Conservation (phyloP, 2,329 filamentous ascomycete species). For the Neonectria ditissima region DNA sequence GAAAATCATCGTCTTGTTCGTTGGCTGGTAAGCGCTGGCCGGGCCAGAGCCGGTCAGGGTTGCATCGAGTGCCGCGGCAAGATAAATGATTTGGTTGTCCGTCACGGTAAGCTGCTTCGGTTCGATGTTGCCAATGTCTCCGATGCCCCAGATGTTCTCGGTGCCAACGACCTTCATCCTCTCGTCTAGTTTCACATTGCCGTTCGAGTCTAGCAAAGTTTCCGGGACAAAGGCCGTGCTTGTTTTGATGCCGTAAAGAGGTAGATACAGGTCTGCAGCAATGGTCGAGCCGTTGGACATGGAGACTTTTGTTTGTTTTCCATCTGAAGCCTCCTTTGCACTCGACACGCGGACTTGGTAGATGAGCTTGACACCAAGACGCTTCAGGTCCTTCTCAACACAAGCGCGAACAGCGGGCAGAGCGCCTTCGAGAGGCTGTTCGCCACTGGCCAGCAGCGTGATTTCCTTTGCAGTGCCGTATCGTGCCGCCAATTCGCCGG, state of each 20-base stretch:
- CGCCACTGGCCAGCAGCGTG: constrained; percentile 41
- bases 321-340: constrained; percentile 15
- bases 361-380: constrained; percentile 46
- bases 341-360: constrained; percentile 49
- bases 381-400: constrained; percentile 39
- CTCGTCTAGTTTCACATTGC: constrained; percentile 50
- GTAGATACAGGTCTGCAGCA: constrained; percentile 56
- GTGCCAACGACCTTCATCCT: constrained; percentile 48
- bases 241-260: constrained; percentile 56
- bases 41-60: constrained; percentile 34
- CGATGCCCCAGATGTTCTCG: constrained; percentile 56
- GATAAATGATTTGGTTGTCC: constrained; percentile 49
- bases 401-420: constrained; percentile 48
- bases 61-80: constrained; percentile 48
- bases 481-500: constrained; percentile 51
- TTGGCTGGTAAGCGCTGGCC: constrained; percentile 35
- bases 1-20: constrained; percentile 46
- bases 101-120: constrained; percentile 52
- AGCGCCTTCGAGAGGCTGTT: constrained; percentile 33
- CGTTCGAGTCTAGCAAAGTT: constrained; percentile 47
- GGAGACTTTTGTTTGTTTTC: constrained; percentile 37
- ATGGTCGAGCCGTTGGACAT: constrained; percentile 48
- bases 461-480: constrained; percentile 48
- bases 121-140: constrained; percentile 57
- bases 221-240: constrained; percentile 57